A percentile compares a stretch with the other conserved stretches of the same genome.
phyloP scores from a whole-genome alignment of 2,329 filamentous ascomycete genomes.

The Arthrobotrys pseudoclavata region DNA sequence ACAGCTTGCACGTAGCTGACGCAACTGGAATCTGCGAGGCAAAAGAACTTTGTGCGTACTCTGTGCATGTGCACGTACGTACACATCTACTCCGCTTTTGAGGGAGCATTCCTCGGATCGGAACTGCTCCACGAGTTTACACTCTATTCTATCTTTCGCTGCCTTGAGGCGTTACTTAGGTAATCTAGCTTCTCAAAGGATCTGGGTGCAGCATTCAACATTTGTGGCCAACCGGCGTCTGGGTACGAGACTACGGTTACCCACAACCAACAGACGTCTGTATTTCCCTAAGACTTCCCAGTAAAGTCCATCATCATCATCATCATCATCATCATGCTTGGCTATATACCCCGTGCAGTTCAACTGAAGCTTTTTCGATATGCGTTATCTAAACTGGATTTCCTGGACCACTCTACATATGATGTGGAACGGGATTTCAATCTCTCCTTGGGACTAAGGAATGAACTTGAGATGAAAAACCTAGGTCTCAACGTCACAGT shows the following conservation, averaged over 20 bases:
- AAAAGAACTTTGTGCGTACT: not conserved
- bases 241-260: too few species aligned
- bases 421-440: conserved; percentile 85
- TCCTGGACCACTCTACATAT: conserved; percentile 87
- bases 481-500: conserved; percentile 85
- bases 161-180: not conserved
- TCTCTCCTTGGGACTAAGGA: conserved; percentile 83
- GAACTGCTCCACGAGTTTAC: not conserved
- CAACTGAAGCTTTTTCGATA: conserved; percentile 77
- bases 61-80: not conserved
- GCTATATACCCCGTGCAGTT: conserved; percentile 48
- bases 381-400: conserved; percentile 83
- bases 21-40: conserved; percentile 16
- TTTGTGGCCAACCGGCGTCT: too few species aligned
- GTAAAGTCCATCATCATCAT: not conserved
- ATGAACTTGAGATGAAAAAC: conserved; percentile 86
- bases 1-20: conserved; percentile 27
- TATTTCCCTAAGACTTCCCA: not conserved
- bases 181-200: not conserved
- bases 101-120: not conserved
- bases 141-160: not conserved
- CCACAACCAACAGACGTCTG: not conserved
- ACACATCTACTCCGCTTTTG: not conserved
- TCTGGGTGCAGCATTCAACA: not conserved
- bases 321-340: conserved; percentile 33